Conservation (phyloP, 225 moss, liverwort and hornwort species). For the Pseudisothecium myosuroides region DNA sequence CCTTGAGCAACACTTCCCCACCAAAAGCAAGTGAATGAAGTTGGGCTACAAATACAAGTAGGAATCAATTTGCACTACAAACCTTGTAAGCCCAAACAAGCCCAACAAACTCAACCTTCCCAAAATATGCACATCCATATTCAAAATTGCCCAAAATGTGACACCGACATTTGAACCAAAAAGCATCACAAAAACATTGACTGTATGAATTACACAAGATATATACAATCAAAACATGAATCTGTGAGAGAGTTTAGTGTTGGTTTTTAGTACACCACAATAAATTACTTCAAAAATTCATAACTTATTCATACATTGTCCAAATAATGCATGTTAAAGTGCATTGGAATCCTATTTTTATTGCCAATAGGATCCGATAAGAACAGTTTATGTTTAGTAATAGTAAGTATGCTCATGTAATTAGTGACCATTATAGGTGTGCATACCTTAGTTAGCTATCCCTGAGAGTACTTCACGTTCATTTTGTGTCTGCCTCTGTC, state of each 20-base stretch:
- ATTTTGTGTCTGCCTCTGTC: not conserved
- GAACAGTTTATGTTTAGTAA: no score
- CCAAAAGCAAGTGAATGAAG: not conserved
- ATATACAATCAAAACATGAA: not conserved
- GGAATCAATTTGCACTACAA: accelerated
- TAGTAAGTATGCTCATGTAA: not conserved
- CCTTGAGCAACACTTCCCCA: not conserved
- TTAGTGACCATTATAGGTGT: not conserved
- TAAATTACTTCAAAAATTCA: not conserved
- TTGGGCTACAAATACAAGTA: not conserved
- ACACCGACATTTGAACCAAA: not conserved
- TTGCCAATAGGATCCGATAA: not conserved
- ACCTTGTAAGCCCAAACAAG: not conserved
- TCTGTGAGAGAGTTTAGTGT: not conserved
- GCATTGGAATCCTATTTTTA: not conserved
- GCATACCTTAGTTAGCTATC: not conserved
- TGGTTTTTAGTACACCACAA: not conserved
- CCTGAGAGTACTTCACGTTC: not conserved
- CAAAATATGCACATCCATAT: not conserved
- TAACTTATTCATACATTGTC: not conserved
- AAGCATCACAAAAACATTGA: not conserved
- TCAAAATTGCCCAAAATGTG: not conserved
- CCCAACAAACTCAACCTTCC: not conserved
- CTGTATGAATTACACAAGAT: not conserved
- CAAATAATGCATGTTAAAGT: not conserved